Evolutionary conservation across 305 asterid genomes (phyloP), one percentile per base, ranked within the genome.

Genomic region (Caryopteris hybrid): DNA sequence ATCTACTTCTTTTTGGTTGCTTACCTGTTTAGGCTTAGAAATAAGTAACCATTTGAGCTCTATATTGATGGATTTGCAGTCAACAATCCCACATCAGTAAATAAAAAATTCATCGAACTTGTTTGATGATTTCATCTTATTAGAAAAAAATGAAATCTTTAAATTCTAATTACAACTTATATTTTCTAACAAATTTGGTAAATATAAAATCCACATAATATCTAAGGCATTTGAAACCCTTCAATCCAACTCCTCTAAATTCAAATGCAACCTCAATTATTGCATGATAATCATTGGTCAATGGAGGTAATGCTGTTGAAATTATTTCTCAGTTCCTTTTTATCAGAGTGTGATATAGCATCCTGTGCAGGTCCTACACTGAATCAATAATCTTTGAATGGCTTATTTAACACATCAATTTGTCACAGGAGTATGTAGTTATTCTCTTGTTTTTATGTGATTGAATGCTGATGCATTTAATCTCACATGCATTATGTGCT

Each of bases 1-100:
- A n/a, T n/a, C 34, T 65, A 74, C 20, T 64, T 45, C 58, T 10
- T 23, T 23, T 64, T 66, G 52, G 53, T 66, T 60, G 14, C 5
- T 8, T 29, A 20, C 48, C 31, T 23, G 29, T 45, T 12, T 29
- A 9, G 21, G 52, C 14, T 63, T 17, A 23, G 13, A 16, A 39
- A 31, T 34, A 36, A 6, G 5, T 64, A 51, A 53, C 39, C 8
- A 22, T 36, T 66, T 13, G 12, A 53, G 8, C 55, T 68, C 38
- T 22, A 31, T 21, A 6, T 27, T 42, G 54, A 42, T 42, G 34
- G 18, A 39, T 61, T 61, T 8, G 54, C 27, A 17, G 12, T 17
- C 54, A 47, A 8, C 29, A 48, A 7, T 17, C 1, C 23, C 58
- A 23, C 25, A 23, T 22, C 36, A 29, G 25, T 22, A 6, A 62